Evolutionary conservation across 768 basidiomycete genomes (phyloP).

Genomic region (Tricholoma matsutake): DNA sequence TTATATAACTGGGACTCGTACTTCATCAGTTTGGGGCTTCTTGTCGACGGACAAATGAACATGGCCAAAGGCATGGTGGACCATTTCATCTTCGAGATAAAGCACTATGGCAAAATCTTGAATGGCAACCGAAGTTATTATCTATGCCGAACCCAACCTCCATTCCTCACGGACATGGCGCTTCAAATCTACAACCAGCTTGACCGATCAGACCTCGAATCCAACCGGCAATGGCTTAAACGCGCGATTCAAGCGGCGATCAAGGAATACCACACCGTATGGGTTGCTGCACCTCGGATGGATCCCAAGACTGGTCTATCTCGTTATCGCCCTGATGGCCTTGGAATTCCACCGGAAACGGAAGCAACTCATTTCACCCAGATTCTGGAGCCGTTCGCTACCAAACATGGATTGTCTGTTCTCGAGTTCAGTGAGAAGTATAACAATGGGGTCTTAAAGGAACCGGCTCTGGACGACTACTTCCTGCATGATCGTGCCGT

Average conservation of each 20-base stretch:
- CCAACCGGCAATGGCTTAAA: slow-evolving; percentile 90
- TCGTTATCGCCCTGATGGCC: slow-evolving; percentile 88
- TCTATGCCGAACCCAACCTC: slow-evolving; percentile 93
- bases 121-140: slow-evolving; percentile 97
- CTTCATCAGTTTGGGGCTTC: slow-evolving; percentile 89
- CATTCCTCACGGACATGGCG: slow-evolving; percentile 98
- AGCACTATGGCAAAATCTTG: slow-evolving; percentile 93
- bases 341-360: slow-evolving; percentile 97
- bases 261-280: slow-evolving; percentile 98
- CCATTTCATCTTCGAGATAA: slow-evolving; percentile 99
- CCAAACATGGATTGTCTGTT: slow-evolving; percentile 88
- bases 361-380: slow-evolving; percentile 99
- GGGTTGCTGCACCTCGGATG: slow-evolving; percentile 93
- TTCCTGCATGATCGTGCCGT: slow-evolving; percentile 97
- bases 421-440: slow-evolving; percentile 97
- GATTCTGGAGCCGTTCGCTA: slow-evolving; percentile 92
- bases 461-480: slow-evolving; percentile 93
- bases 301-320: slow-evolving; percentile 94
- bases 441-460: slow-evolving; percentile 77
- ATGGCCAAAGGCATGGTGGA: slow-evolving; percentile 99
- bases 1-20: slow-evolving; percentile 96
- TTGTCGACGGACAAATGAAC: slow-evolving; percentile 90
- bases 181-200: slow-evolving; percentile 97
- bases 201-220: slow-evolving; percentile 75
- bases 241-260: slow-evolving; percentile 96